A percentile compares a stretch with the other conserved stretches of the same genome.
phyloP scores from a whole-genome alignment of 768 basidiomycete species.

The Suillus alpinus region DNA sequence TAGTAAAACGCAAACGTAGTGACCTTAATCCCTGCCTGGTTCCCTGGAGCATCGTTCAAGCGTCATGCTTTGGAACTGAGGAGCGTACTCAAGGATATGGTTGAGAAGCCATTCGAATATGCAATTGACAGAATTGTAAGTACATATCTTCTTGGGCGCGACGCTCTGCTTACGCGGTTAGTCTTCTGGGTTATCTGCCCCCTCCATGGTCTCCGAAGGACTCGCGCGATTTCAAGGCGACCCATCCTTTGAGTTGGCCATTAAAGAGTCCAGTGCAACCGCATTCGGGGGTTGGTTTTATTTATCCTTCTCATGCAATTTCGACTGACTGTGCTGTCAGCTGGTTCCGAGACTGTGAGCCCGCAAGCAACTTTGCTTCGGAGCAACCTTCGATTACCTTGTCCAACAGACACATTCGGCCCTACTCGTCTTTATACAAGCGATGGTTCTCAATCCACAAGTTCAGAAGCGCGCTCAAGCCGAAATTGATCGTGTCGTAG shows the following conservation, averaged over 20 bases:
- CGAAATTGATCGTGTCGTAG: slow-evolving; percentile 13
- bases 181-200: slow-evolving; percentile 27
- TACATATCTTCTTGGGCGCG: background rate
- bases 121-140: slow-evolving; percentile 7
- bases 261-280: slow-evolving; percentile 9
- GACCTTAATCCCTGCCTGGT: slow-evolving; percentile 43
- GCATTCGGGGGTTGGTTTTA: slow-evolving; percentile 9
- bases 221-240: slow-evolving; percentile 1
- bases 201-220: slow-evolving; percentile 35
- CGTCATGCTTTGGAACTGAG: slow-evolving; percentile 39
- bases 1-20: slow-evolving; percentile 23
- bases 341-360: slow-evolving; percentile 8
- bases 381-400: background rate
- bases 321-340: background rate
- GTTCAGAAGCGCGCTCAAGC: slow-evolving; percentile 12
- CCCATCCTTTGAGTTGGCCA: slow-evolving; percentile 1
- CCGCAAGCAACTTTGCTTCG: background rate
- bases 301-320: background rate
- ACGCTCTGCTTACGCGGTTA: slow-evolving; percentile 7
- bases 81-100: slow-evolving; percentile 18
- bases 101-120: slow-evolving; percentile 7
- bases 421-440: slow-evolving; percentile 11
- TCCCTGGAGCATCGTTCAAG: slow-evolving; percentile 46
- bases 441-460: slow-evolving; percentile 15
- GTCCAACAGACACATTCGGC: slow-evolving; percentile 9